Base-by-base conservation (phyloP, 2,329 filamentous ascomycete species). In the Hansfordia pulvinata region DNA sequence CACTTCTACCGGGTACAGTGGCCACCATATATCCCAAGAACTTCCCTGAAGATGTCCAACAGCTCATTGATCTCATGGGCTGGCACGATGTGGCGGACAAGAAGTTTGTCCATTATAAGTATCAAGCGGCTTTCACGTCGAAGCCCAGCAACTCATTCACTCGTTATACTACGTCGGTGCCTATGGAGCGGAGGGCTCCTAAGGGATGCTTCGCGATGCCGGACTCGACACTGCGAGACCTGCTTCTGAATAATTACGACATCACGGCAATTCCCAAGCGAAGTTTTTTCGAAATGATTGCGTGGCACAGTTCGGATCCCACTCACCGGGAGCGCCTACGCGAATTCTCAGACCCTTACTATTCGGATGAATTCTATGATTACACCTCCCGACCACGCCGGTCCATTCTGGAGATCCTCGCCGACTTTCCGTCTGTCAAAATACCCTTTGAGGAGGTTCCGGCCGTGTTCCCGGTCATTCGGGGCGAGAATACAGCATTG, bases 401-500 rank as follows among this genome's bases (percentile, higher is more conserved):
- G 18, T 92, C 81, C 31, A 93, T 96, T 30, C 60, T 98, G 5
- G 90, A 98, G 52, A 78, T 93, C 4, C 65, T 98, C 16, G 76
- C 88, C 30, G 90, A 98, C 40, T 98, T 98, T 41, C 69, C 79
- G 21, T 77, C 71, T 0, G 78, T 96, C 29, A 76, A 76, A 34
- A 72, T 98, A 3, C 86, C 90, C 0, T 81, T 76, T 53, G 60
- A 77, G 29, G 71, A 76, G 25, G 63, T 77, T 2, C 63, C 81
- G 8, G 72, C 76, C 28, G 62, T 86, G 10, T 76, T 98, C 29
- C 90, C 90, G 0, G 43, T 76, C 4, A 76, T 96, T 24, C 75
- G 84, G n/a, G 79, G 76, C 69, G 90, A 5, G 81, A 93, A 40
- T 98, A 93, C 47, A 94, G 86, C 50, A 86, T 96, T 33, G 83